Base-by-base conservation (phyloP, 176 grass and related monocot genomes). In the Triticum aestivum region DNA sequence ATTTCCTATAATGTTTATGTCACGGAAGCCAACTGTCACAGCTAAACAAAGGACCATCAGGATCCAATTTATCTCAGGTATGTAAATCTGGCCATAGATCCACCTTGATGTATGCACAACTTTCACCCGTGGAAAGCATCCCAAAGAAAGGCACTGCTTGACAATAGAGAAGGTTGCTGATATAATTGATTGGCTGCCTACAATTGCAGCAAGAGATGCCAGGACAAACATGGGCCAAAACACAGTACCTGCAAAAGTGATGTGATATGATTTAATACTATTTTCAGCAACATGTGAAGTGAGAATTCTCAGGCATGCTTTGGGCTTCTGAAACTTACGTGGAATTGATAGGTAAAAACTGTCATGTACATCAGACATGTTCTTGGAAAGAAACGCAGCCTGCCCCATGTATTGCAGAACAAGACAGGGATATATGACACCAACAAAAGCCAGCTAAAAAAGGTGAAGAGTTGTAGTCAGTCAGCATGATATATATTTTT, bases 31-130 rank as follows among this genome's bases (percentile, higher is more conserved):
- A 70, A 93, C 6, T 24, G 90, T 91, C 38, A 85, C 73, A 66
- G 91, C 91, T 61, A 95, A 54, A 85, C 93, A 95, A 51, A 95
- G 88, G 56, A 91, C 83, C 93, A 95, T 95, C 35, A 95, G 63
- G 63, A 91, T 95, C 93, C 93, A 92, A 65, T 95, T 95, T 59
- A 95, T 95, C 85, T 95, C 91, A 47, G 93, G 93, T 84, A 95
- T 95, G 83, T 92, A 95, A 71, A 95, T 95, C 86, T 95, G 93
- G 3, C 93, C 93, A 71, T 85, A 58, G 77, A 95, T 91, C 91
- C 88, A 93, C 69, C 86, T 91, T 85, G 93, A 95, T n/a, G 93
- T 95, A 70, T 95, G 93, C 64, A 95, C 89, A 59, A 95, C 83
- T 84, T 95, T 95, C 75, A 95, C 88, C 1, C 88, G 84, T 21